phyloP scores from a whole-genome alignment of 1,284 basidiomycete species.

The Wallemia ichthyophaga region DNA sequence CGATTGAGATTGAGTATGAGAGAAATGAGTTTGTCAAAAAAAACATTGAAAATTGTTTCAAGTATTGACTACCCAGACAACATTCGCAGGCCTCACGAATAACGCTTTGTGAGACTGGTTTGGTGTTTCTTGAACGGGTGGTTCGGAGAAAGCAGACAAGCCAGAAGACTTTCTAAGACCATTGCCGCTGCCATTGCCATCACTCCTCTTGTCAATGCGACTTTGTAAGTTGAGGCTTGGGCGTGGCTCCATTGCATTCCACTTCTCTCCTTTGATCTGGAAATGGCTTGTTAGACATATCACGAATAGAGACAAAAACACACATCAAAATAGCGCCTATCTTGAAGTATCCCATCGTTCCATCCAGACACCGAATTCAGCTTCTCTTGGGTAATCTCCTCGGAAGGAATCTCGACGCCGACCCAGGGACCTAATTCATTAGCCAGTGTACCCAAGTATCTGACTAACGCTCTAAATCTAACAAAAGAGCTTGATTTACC shows the following conservation, averaged over 20 bases:
- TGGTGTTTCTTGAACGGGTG: not conserved
- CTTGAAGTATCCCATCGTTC: slow-evolving; percentile 51
- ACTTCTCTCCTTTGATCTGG: not conserved
- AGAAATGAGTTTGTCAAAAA: no score
- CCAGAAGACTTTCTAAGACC: not conserved
- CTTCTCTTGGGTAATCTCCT: slow-evolving; percentile 26
- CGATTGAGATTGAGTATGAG: no score
- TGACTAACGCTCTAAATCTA: slow-evolving; percentile 49
- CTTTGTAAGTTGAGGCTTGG: not conserved
- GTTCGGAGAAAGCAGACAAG: not conserved
- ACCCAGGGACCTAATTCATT: slow-evolving; percentile 63
- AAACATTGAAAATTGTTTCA: not conserved
- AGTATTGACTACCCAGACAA: not conserved
- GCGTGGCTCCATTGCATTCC: not conserved
- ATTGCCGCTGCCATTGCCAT: not conserved
- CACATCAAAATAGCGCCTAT: slow-evolving; percentile 54
- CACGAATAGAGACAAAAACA: not conserved
- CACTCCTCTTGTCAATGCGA: not conserved
- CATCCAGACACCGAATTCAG: slow-evolving; percentile 30
- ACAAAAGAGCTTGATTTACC: not conserved
- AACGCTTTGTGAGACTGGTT: not conserved
- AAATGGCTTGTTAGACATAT: not conserved
- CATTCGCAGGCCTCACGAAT: not conserved
- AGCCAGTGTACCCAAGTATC: slow-evolving; percentile 56
- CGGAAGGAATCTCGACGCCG: slow-evolving; percentile 54